These are phyloP conservation scores for Setaria viridis DNA, from an alignment of 202 grass and related monocot species.

Conservation along the genomic window DNA sequence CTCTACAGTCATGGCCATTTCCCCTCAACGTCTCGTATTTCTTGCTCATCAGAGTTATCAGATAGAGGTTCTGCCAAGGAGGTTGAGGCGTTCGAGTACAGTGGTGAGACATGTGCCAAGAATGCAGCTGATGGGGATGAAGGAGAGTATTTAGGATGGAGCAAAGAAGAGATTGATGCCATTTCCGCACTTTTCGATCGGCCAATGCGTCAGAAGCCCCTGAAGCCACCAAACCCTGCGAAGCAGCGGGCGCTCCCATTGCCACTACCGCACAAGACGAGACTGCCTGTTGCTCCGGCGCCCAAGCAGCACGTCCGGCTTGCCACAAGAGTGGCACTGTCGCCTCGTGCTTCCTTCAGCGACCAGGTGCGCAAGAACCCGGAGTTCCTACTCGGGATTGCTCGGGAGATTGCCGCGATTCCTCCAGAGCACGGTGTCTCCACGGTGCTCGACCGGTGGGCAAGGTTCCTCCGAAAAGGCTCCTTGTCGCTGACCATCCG, in stretches of 20 bases:
- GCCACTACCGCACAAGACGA: constrained; percentile 62
- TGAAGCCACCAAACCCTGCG: constrained; percentile 39
- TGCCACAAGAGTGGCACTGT: constrained; percentile 38
- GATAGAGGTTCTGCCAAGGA: background rate
- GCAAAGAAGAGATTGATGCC: constrained; percentile 72
- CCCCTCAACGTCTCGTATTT: background rate
- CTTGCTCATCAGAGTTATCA: background rate
- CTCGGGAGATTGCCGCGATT: constrained; percentile 66
- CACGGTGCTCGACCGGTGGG: constrained; percentile 66
- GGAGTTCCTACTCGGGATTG: constrained; percentile 61
- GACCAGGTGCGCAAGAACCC: constrained; percentile 78
- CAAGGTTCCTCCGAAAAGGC: constrained; percentile 75
- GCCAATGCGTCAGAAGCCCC: constrained; percentile 51
- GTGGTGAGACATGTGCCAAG: background rate
- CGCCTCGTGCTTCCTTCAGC: constrained; percentile 52
- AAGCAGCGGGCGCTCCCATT: constrained; percentile 55
- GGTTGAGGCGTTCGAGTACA: background rate
- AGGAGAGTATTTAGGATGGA: constrained; percentile 51
- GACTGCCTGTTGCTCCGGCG: constrained; percentile 43
- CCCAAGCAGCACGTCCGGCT: constrained; percentile 64
- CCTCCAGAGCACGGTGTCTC: constrained; percentile 50
- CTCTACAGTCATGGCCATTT: background rate
- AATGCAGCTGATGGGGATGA: background rate
- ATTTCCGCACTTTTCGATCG: constrained; percentile 80
- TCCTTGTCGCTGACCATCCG: constrained; percentile 87